Percentiles rank a stretch among this genome's conserved stretches.
Evolutionary conservation across 2,329 filamentous ascomycete genomes (phyloP).

Genomic region (Fusarium begoniae): DNA sequence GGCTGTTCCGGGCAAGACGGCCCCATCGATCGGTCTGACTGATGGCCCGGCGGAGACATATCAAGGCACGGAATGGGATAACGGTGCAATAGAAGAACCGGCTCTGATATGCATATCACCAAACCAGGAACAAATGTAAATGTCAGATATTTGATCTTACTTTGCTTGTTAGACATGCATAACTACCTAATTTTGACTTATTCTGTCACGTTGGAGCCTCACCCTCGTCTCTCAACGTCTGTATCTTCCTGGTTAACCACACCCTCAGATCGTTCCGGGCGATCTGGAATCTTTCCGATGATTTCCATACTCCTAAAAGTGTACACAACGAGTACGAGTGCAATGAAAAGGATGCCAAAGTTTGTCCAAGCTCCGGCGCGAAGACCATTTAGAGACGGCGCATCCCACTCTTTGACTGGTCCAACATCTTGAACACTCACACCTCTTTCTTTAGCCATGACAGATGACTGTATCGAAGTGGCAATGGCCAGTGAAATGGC

Average conservation of each 20-base stretch:
- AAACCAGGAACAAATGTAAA: background rate
- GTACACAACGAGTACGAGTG: constrained; percentile 55
- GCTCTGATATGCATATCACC: background rate
- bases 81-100: background rate
- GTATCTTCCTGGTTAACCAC: constrained; percentile 33
- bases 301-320: constrained; percentile 63
- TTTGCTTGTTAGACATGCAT: background rate
- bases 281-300: constrained; percentile 53
- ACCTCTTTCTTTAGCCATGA: constrained; percentile 61
- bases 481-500: constrained; percentile 72
- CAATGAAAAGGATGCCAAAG: constrained; percentile 56
- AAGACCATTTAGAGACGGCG: constrained; percentile 57
- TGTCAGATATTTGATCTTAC: background rate
- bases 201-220: background rate
- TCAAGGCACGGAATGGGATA: background rate
- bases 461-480: constrained; percentile 71
- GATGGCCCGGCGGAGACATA: constrained; percentile 2
- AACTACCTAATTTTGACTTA: background rate
- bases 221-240: constrained; percentile 29
- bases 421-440: constrained; percentile 57
- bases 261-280: constrained; percentile 29
- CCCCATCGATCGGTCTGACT: constrained; percentile 25
- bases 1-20: constrained; percentile 8
- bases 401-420: constrained; percentile 54
- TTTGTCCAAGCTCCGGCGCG: constrained; percentile 63